phyloP scores from a whole-genome alignment of 2,329 filamentous ascomycete genomes.

The Aureobasidium pullulans region DNA sequence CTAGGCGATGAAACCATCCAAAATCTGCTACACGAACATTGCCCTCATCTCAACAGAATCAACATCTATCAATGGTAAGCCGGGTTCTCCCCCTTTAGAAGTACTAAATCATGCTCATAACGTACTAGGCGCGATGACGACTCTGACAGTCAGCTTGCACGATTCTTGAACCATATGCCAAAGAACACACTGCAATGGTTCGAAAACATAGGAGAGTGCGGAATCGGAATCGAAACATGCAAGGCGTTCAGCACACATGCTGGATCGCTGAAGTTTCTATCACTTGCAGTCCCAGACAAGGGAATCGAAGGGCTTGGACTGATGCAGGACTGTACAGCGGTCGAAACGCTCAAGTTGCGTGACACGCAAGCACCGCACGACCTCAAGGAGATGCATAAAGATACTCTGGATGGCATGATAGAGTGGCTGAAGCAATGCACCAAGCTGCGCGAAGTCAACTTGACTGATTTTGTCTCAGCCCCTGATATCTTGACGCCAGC shows the following conservation, averaged over 20 bases:
- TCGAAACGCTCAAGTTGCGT: conserved; percentile 44
- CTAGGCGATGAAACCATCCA: conserved; percentile 49
- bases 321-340: conserved; percentile 41
- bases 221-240: conserved; percentile 49
- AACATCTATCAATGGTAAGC: conserved; percentile 47
- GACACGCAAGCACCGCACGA: conserved; percentile 38
- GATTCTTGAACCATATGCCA: conserved; percentile 50
- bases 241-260: conserved; percentile 46
- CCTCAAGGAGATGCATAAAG: conserved; percentile 46
- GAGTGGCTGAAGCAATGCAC: conserved; percentile 50
- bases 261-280: conserved; percentile 48
- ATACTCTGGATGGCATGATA: conserved; percentile 44
- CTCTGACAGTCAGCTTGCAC: conserved; percentile 51
- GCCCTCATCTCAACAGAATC: conserved; percentile 54
- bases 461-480: conserved; percentile 46
- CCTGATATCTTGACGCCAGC: conserved; percentile 47
- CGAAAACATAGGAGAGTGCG: conserved; percentile 49
- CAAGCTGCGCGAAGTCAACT: conserved; percentile 42
- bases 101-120: neutral
- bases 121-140: conserved; percentile 24
- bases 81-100: no score
- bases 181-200: conserved; percentile 53
- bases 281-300: conserved; percentile 43
- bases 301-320: conserved; percentile 43
- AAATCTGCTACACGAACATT: conserved; percentile 49